Evolutionary conservation across 768 basidiomycete genomes (phyloP), one percentile per base, ranked within the genome.

Genomic region (Udeniomyces megalosporus): DNA sequence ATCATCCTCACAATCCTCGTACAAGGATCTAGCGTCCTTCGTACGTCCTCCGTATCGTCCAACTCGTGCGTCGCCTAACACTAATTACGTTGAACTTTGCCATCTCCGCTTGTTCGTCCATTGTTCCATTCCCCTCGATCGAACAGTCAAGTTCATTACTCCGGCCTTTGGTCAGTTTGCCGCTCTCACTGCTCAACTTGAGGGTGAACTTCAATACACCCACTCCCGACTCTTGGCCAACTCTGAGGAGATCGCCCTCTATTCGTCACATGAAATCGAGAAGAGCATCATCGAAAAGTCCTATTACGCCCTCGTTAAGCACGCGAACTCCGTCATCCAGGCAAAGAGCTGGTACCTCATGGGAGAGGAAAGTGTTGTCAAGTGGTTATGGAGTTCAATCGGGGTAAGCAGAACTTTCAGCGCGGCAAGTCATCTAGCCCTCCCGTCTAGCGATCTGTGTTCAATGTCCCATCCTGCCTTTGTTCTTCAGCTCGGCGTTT

Each of bases 151-250:
- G 60, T 81, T 81, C 53, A 75, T 91, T 64, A 93, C 93, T 0
- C 93, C 93, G 11, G 82, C 90, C 0, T 93, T 97, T 68, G 93
- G 93, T 3, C 80, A 82, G 67, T 95, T 92, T 70, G 83, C 93
- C 2, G 85, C 92, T 1, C 80, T 84, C 46, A 71, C 73, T 61
- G 72, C 58, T 28, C 63, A 50, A 68, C 69, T 56, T 50, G 69
- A 66, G 42, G 57, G 55, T 47, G 83, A 86, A 44, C 77, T 96
- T 32, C 84, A 91, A 2, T 91, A 93, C 73, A 82, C 87, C 1
- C 93, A 97, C 71, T 91, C 92, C 11, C 81, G 93, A 15, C 77
- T 96, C 12, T 82, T 85, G 48, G 90, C 93, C 72, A 87, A 88
- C 68, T 78, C 86, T 3, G 89, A 92, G 70, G 89, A 92, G 70